Evolutionary conservation across 768 basidiomycete species (phyloP), one percentile per base, ranked within the genome.

Genomic region (Rhizopogon salebrosus): DNA sequence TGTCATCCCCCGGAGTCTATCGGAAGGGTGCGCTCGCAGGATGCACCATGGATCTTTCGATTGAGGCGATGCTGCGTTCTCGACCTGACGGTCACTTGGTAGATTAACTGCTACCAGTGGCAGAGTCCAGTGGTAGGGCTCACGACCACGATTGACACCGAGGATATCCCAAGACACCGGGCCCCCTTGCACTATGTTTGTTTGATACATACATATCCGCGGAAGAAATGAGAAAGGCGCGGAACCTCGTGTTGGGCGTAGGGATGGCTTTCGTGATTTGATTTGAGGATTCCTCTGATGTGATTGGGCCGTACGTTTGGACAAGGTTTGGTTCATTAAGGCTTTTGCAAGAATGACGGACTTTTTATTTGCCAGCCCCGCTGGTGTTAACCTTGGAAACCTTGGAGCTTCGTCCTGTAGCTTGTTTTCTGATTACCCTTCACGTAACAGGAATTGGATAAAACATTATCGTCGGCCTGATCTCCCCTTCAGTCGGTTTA

Each of bases 141-240:
- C 18, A 45, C 11, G 41, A 42, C n/a, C 24, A 42, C 1, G 26
- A 42, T 27, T 46, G 43, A 4, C 8, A 22, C 43, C 43, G 43
- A 46, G 20, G 43, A 46, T 46, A 46, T 46, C 20, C 43, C 43
- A 46, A 46, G 43, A 46, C 43, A 46, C 43, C 43, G 43, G 43
- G 20, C 20, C 43, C 43, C 43, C 43, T 31, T 46, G 43, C 31
- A 20, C 43, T 31, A 46, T 31, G 43, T 31, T 46, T 46, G 29
- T n/a, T n/a, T n/a, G n/a, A n/a, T n/a, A n/a, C n/a, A n/a, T n/a
- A n/a, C n/a, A 46, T 34, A 46, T 46, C 43, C 43, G 43, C 43
- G 43, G 43, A 22, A 46, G 43, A 46, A 46, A 31, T 46, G 43
- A 22, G 43, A 46, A 46, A 46, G 9, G 43, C 43, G 43, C 43